Evolutionary conservation across 331 rosid genomes (phyloP).

Genomic region (Saraca asoca): DNA sequence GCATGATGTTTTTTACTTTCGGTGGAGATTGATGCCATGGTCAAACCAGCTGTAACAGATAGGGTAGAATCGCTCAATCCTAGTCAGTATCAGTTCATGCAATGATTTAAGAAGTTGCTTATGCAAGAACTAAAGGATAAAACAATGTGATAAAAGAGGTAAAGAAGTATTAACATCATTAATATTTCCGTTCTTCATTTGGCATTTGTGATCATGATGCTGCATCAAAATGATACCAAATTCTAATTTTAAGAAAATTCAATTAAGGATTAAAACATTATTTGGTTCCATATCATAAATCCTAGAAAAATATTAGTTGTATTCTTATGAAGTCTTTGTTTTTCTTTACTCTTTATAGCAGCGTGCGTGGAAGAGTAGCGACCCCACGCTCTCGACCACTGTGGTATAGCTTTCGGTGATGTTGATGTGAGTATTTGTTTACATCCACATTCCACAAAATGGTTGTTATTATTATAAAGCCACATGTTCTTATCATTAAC

Average conservation of each 20-base stretch:
- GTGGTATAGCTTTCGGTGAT: constrained; percentile 71
- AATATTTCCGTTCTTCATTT: no score
- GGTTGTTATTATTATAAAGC: constrained; percentile 37
- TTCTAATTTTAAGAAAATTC: background rate
- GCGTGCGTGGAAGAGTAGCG: constrained; percentile 35
- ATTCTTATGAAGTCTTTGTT: no score
- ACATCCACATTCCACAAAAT: constrained; percentile 9
- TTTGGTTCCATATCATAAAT: no score
- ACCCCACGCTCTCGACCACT: constrained; percentile 29
- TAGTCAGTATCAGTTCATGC: constrained; percentile 3
- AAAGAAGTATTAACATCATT: no score
- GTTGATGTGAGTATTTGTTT: constrained; percentile 39
- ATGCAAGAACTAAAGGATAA: no score
- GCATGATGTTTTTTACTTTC: constrained; percentile 32
- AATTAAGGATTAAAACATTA: background rate
- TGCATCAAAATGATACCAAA: constrained; percentile 1
- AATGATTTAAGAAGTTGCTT: no score
- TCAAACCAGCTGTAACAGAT: constrained; percentile 31
- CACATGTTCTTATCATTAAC: constrained; percentile 55
- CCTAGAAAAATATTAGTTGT: no score
- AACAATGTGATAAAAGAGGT: no score
- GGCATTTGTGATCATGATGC: no score
- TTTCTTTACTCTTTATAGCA: constrained; percentile 24
- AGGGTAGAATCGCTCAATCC: constrained; percentile 26
- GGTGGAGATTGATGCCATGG: constrained; percentile 41